Evolutionary conservation across 1,284 basidiomycete genomes (phyloP), one percentile per base, ranked within the genome.

Genomic region (Marasmius sp.): DNA sequence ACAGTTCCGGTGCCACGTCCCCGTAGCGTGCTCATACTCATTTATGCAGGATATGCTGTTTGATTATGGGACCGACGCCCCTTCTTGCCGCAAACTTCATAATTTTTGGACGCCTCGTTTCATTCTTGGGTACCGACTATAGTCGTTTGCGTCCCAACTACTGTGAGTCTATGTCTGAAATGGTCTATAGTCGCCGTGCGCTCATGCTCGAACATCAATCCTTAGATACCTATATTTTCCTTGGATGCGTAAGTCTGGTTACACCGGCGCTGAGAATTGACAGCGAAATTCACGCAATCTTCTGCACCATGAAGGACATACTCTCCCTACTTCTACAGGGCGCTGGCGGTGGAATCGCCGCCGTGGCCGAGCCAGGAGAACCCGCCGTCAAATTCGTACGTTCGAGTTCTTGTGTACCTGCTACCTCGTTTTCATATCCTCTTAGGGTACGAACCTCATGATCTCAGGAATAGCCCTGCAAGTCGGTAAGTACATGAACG

Each of bases 61-160:
- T 73, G 5, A 77, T 81, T 52, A 65, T 81, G 14, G 80, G 77
- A 6, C 84, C 84, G 0, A 85, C 83, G 0, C 83, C 82, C 1
- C 71, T 85, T 9, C 74, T 83, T 0, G 84, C 84, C 0, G 81
- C 79, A 1, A 79, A 79, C 64, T 86, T 85, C 63, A 71, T 85
- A 34, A 80, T 84, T n/a, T 75, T 85, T 5, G 82, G 80, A 9
- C 67, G 68, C 14, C 72, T 85, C 11, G 80, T 84, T 22, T 61
- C 61, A 0, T 65, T 68, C 2, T 67, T 85, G 6, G 84, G 84
- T 1, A 59, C 72, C 4, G 67, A 72, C 45, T 85, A 83, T 68
- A 84, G 81, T 65, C 76, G 82, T 1, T 64, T 85, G 1, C 70
- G 66, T 20, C 73, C 78, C 0, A 68, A 68, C 59, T 70, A 67